Evolutionary conservation across 2,329 filamentous ascomycete species (phyloP), one percentile per base, ranked within the genome.

Genomic region (Arachnomyces sp.): DNA sequence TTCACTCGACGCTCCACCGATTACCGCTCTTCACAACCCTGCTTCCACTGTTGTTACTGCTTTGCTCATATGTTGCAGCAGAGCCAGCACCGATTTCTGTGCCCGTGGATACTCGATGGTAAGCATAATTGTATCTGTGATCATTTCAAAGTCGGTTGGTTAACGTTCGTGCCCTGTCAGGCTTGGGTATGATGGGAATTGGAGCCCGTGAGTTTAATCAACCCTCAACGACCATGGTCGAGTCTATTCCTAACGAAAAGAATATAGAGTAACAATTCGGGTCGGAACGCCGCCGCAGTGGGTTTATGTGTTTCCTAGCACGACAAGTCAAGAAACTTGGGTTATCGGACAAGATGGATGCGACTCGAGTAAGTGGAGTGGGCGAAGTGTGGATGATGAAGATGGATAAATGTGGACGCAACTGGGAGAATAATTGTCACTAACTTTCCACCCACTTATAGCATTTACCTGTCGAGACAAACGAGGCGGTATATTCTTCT

Each of bases 221-320:
- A 34, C 28, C 29, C 3, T 16, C 28, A 12, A 30, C 35, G 13
- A 17, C 21, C 8, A 12, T 28, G n/a, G 21, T 12, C 28, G 12
- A 38, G 29, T 14, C 8, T 21, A 28, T 16, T 11, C n/a, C 8
- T 12, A 29, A 18, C 9, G 14, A 7, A 12, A 25, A 34, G 4
- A 5, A 21, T 28, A 16, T 25, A 48, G 46, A 14, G 40, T 55
- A 28, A 51, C 40, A 17, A 52, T 59, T 35, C 48, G 52, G 15
- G 52, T 57, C 21, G 56, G 56, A 25, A 48, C 49, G 13, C 56
- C 55, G 12, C 43, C 53, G 36, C 56, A 59, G 46, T 57, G 50
- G 48, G 31, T 59, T 14, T 46, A 45, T n/a, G 45, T 58, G 9
- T 42, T 58, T 30, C 56, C 56, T 15, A 55, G 44, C 37, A 59